Evolutionary conservation across 495 filamentous ascomycete genomes (phyloP), one percentile per base, ranked within the genome.

Genomic region (Opeltia flavorubescens): DNA sequence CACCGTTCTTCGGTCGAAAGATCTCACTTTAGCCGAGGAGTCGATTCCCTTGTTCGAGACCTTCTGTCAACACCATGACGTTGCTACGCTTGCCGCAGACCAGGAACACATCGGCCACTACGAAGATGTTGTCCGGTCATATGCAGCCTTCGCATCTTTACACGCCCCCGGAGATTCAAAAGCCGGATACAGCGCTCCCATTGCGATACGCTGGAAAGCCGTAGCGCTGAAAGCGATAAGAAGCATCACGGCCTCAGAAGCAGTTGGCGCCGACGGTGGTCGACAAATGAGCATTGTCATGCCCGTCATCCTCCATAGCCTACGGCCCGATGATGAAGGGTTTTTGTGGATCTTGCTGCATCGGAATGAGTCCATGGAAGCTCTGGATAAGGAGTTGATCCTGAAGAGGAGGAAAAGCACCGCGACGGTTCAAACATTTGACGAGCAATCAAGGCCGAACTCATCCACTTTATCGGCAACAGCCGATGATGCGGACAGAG

Each of bases 11-110:
- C 73, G 73, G 33, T 88, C 85, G 25, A 73, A 79, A 57, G 85
- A 94, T 62, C 80, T 93, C 54, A 82, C 83, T 44, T 82, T 89
- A 76, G 80, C 94, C 31, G 88, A 95, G 66, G 81, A 86, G 24
- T 93, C 85, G 2, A 70, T 89, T 49, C 71, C 77, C 28, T 86
- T 85, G 4, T 94, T 93, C 55, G 80, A 83, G 56, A 78, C 79
- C 7, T 89, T 94, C 56, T 94, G 86, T 62, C 68, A 71, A 51
- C 69, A 89, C 59, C 81, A 89, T 62, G 85, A 93, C 53, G 78
- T 76, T 45, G 78, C 83, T 11, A 78, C 79, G 8, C 71, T 91
- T 45, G 71, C 83, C 11, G 82, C 80, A 42, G 86, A 94, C 57
- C 83, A 89, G 59, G 81, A 82, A 47, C 86, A 88, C 56, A 69